These are phyloP conservation scores for Colletotrichum navitas DNA, from an alignment of 2,329 filamentous ascomycete genomes.

Conservation along the genomic window DNA sequence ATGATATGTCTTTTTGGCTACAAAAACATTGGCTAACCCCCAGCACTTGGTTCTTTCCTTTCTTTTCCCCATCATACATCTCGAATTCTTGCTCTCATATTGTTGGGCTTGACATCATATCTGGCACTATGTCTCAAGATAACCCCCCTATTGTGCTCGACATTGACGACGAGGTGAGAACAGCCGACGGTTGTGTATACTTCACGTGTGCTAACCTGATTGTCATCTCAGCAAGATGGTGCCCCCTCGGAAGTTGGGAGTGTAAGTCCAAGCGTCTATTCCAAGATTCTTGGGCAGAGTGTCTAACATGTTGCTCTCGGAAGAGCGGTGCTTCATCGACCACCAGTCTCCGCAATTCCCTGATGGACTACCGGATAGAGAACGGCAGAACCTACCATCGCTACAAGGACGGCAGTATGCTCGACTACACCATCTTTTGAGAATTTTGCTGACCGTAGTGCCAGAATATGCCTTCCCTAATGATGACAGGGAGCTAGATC, in stretches of 20 bases:
- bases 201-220: neutral
- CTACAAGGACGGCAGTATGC: conserved; percentile 40
- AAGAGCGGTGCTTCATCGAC: conserved; percentile 8
- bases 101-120: neutral
- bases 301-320: neutral
- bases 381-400: conserved; percentile 19
- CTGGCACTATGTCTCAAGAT: neutral
- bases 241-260: neutral
- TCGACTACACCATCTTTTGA: neutral
- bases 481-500: conserved; percentile 21
- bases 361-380: conserved; percentile 1
- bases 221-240: neutral
- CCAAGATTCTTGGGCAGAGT: neutral
- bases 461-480: conserved; percentile 28
- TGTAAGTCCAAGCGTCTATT: neutral
- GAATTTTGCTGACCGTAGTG: neutral
- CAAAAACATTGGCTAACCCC: neutral
- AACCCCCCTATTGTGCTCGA: neutral
- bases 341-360: neutral
- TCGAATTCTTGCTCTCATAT: neutral
- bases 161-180: neutral
- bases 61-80: neutral
- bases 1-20: neutral
- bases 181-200: neutral
- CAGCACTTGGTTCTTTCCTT: no score